Base-by-base conservation (phyloP, 2,329 filamentous ascomycete genomes). In the Cadophora luteo-olivacea region DNA sequence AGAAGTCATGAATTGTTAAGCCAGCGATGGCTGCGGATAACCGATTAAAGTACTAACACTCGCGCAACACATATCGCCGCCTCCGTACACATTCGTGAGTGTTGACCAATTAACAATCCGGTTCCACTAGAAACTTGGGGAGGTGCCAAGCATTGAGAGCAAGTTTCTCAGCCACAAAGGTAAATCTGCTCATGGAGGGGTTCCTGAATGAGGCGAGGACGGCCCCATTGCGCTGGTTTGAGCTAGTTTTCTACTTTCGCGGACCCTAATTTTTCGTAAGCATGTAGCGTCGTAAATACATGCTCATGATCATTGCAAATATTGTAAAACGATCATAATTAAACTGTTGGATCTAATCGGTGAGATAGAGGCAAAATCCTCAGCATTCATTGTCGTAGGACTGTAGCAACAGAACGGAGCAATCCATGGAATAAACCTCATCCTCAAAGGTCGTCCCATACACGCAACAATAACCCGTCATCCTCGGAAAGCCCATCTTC, bases 161-260 rank as follows among this genome's bases (percentile, higher is more conserved):
- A 69, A 69, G 67, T 69, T 69, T 64, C 25, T 64, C 16, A 64
- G 61, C 64, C 64, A 69, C 61, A 24, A 1, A 32, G 22, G 60
- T n/a, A 32, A 66, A 49, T 51, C 32, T 66, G 45, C 55, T 66
- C 57, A 61, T 25, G 19, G 33, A 45, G 14, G 41, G 45, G 41
- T 36, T 36, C 5, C 16, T 51, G 12, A 38, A 22, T 51, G 41
- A 45, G 61, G 51, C 52, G 63, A 55, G 25, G 19, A 41, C 14
- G 9, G 49, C 60, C 63, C 49, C 29, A 25, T 49, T 67, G 65
- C 49, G 65, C 65, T 49, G 45, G 58, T 67, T 67, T 67, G 65
- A 67, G 65, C 65, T 45, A 49, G 29, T 67, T 67, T 62, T 36
- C 48, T n/a, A 38, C 38, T 9, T n/a, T 49, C 25, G 41, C n/a